Evolutionary conservation across 257 asterid genomes (phyloP), one percentile per base, ranked within the genome.

Genomic region (Linaria vulgaris): DNA sequence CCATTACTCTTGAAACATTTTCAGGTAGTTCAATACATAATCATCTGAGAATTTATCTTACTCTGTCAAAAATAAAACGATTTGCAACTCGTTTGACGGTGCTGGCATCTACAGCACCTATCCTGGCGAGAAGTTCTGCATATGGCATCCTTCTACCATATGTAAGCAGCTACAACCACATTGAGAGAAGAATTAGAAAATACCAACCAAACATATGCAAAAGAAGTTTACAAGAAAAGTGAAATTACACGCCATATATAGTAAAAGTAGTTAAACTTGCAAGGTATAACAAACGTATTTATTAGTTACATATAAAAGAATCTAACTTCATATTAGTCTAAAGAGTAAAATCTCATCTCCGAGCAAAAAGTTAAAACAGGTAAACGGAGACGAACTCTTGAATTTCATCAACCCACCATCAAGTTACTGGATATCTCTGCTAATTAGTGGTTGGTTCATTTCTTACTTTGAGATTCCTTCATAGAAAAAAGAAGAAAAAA

Each of bases 141-240:
- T 73, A 88, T 14, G 99, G 94, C 60, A 94, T 87, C 75, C 99
- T 87, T 80, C 99, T 76, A 43, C 99, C 99, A 58, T 90, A 94
- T 19, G 97, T 87, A 63, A 94, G 85, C 75, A 94, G 61, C 99
- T 94, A 94, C 85, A 85, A 60, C 37, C 51, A 76, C 59, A 34
- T 30, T 43, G 24, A 58, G 61, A 14, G 39, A 20, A 19, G 6
- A 15, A 48, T 63, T 50, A 68, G 31, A 25, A 49, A 23, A 53
- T 5, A 20, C 12, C 0, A 39, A 15, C 22, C 8, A 54, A 0
- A 13, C 41, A 34, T 7, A 34, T 7, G 6, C 6, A 34, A 34
- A 4, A 34, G 41, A 4, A 34, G 24, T 24, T 49, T 13, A 27
- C 6, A 27, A 27, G 34, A 27, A 27, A 27, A 27, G 3, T 2